These are phyloP conservation scores for Gremmenia infestans DNA, from an alignment of 2,329 filamentous ascomycete species.

Conservation along the genomic window DNA sequence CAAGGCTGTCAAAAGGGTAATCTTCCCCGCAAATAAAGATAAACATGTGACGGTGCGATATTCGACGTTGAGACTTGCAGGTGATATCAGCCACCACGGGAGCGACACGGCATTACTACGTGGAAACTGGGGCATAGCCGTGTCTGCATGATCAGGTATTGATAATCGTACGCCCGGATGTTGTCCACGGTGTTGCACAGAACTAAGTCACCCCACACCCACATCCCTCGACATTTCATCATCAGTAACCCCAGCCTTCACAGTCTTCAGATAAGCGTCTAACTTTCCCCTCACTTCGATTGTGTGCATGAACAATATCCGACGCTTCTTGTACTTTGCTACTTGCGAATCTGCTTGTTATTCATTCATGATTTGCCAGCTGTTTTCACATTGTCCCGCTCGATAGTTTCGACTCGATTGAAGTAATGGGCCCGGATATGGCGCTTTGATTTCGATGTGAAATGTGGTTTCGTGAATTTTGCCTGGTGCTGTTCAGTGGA, in stretches of 20 bases:
- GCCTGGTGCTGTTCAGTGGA: too few species aligned
- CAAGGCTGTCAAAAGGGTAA: not conserved
- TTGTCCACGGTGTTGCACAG: not conserved
- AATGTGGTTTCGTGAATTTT: too few species aligned
- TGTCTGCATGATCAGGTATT: not conserved
- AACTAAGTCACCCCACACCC: not conserved
- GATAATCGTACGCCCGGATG: not conserved
- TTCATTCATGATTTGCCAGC: conserved; percentile 1
- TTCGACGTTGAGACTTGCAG: not conserved
- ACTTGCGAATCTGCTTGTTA: conserved; percentile 12
- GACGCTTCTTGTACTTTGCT: conserved; percentile 7
- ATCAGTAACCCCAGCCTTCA: not conserved
- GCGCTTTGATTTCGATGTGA: too few species aligned
- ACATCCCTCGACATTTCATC: not conserved
- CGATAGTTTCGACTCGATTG: not conserved
- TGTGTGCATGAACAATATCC: conserved; percentile 6
- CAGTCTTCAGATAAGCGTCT: conserved; percentile 4
- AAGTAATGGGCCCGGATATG: too few species aligned
- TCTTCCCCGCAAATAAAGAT: not conserved
- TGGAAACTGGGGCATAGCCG: not conserved
- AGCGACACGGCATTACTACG: not conserved
- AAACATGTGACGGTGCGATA: not conserved
- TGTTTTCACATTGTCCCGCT: not conserved
- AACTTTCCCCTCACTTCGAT: conserved; percentile 6
- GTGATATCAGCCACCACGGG: not conserved